Evolutionary conservation across 371 early-diverging fungal genomes (phyloP).

Genomic region (Rhizomucor miehei): DNA sequence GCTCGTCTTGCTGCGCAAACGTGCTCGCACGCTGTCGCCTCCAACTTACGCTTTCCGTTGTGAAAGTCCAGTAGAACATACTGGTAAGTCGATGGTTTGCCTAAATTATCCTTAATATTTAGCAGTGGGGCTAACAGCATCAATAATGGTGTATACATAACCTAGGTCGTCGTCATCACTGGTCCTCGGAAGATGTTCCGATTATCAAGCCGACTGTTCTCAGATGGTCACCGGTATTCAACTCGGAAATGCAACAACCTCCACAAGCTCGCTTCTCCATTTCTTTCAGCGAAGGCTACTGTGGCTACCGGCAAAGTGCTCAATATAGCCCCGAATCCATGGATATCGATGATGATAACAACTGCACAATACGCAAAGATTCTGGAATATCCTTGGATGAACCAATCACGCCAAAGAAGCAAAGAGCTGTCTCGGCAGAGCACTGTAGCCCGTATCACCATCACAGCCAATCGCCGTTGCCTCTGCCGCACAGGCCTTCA

Average conservation of each 20-base stretch:
- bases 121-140: too few species aligned
- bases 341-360: slow-evolving; percentile 7
- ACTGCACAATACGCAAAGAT: slow-evolving; percentile 25
- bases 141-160: slow-evolving; percentile 8
- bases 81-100: background rate
- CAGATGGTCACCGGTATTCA: slow-evolving; percentile 28
- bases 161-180: background rate
- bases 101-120: too few species aligned
- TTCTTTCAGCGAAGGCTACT: background rate
- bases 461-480: slow-evolving; percentile 11
- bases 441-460: background rate
- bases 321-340: background rate
- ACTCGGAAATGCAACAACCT: slow-evolving; percentile 7
- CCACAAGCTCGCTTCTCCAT: background rate
- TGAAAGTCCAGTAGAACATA: slow-evolving; percentile 5
- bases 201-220: slow-evolving; percentile 42
- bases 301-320: background rate
- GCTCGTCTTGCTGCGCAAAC: slow-evolving; percentile 28
- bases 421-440: slow-evolving; percentile 28
- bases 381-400: slow-evolving; percentile 34
- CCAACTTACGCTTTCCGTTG: slow-evolving; percentile 5
- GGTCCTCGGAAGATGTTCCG: slow-evolving; percentile 21
- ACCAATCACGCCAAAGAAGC: slow-evolving; percentile 27
- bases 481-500: slow-evolving; percentile 10
- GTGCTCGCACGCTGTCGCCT: slow-evolving; percentile 13